Conservation (phyloP, 1,139 yeast genomes). For the Sugiyamaella japonica region DNA sequence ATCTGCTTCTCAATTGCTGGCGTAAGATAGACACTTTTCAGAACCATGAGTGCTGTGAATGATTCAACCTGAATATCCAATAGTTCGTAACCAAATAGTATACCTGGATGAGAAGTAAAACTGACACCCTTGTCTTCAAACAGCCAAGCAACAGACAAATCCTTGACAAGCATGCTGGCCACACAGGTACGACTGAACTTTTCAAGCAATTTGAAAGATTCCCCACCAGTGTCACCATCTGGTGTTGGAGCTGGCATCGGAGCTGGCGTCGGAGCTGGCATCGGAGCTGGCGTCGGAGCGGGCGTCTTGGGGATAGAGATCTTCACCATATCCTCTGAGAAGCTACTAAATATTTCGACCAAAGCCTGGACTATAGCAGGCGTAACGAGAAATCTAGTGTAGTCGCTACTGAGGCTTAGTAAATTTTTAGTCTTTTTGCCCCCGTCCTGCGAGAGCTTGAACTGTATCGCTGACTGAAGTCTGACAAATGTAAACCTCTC, state of each 20-base stretch:
- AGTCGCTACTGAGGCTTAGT: constrained; percentile 12
- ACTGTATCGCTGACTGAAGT: constrained; percentile 4
- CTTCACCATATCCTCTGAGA: constrained; percentile 5
- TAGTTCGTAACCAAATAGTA: constrained; percentile 71
- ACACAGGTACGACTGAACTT: constrained; percentile 32
- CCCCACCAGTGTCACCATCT: not conserved
- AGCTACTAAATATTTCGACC: constrained; percentile 7
- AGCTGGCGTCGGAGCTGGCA: not conserved
- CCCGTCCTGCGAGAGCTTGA: constrained; percentile 8
- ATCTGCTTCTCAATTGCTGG: constrained; percentile 32
- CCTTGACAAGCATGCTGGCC: constrained; percentile 61
- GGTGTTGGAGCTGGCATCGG: not conserved
- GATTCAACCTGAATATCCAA: constrained; percentile 29
- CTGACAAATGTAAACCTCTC: constrained; percentile 3
- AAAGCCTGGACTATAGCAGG: constrained; percentile 13
- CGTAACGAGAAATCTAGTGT: constrained; percentile 7
- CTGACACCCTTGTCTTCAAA: constrained; percentile 46
- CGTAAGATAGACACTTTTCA: constrained; percentile 40
- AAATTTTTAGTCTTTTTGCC: constrained; percentile 6
- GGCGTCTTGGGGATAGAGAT: not conserved
- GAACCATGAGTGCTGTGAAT: constrained; percentile 38
- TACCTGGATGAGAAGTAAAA: constrained; percentile 49
- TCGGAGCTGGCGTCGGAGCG: not conserved
- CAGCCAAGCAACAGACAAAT: constrained; percentile 76
- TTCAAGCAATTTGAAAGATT: not conserved